A percentile compares a stretch with the other conserved stretches of the same genome.
phyloP scores from a whole-genome alignment of 768 basidiomycete species.

The Obba rivulosa region DNA sequence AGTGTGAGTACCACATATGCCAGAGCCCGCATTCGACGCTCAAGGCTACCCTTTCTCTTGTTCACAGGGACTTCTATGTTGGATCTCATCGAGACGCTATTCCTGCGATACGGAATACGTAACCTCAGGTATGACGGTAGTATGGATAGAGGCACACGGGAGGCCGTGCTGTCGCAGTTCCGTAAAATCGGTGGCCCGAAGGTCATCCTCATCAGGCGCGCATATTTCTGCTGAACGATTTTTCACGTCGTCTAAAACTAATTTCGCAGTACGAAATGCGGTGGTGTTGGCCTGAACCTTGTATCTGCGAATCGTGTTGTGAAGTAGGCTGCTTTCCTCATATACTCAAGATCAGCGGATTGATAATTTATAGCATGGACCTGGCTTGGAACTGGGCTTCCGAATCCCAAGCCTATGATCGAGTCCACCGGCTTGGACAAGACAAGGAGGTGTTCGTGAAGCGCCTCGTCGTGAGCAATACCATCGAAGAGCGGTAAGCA shows the following conservation, averaged over 20 bases:
- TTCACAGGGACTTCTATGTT: conserved; percentile 69
- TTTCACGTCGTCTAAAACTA: conserved; percentile 2
- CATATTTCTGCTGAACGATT: background rate
- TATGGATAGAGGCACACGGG: conserved; percentile 52
- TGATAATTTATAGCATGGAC: conserved; percentile 46
- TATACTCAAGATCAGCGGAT: background rate
- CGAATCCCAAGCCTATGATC: conserved; percentile 59
- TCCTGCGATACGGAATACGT: conserved; percentile 53
- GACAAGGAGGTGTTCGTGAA: conserved; percentile 65
- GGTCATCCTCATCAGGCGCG: conserved; percentile 61
- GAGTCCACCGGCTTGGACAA: conserved; percentile 67
- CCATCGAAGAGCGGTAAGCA: conserved; percentile 69
- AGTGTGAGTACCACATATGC: conserved; percentile 39
- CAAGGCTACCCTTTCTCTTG: background rate
- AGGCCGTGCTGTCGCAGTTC: conserved; percentile 46
- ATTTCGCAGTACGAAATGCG: conserved; percentile 49
- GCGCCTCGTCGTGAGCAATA: conserved; percentile 59
- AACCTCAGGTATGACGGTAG: conserved; percentile 63
- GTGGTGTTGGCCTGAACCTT: conserved; percentile 65
- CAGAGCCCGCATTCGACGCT: background rate
- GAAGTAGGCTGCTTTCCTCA: conserved; percentile 37
- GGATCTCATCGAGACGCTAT: conserved; percentile 55
- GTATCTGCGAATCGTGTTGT: conserved; percentile 65
- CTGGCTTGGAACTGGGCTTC: conserved; percentile 71
- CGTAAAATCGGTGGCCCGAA: conserved; percentile 51